phyloP scores from a whole-genome alignment of 345 rosid species.

The Eucalyptus viminalis region DNA sequence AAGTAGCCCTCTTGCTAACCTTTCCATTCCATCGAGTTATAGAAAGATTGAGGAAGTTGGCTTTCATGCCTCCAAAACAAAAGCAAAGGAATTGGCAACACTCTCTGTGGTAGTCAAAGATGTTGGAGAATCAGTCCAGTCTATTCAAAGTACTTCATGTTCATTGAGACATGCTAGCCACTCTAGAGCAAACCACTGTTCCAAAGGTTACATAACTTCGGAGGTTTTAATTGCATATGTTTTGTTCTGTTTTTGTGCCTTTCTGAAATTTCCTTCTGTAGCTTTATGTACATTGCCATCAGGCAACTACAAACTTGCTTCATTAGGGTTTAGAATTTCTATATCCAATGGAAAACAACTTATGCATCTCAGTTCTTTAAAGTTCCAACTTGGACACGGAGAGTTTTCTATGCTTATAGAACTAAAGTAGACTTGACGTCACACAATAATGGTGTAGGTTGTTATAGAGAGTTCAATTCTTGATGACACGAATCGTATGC shows the following conservation, averaged over 20 bases:
- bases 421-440: neutral
- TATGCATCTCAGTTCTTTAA: neutral
- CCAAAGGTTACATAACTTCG: conserved; percentile 22
- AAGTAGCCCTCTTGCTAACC: neutral
- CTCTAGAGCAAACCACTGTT: conserved; percentile 14
- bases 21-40: neutral
- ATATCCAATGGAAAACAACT: neutral
- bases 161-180: conserved; percentile 15
- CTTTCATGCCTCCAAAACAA: neutral
- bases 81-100: neutral
- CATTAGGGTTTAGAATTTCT: neutral
- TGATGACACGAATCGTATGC: neutral
- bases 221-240: neutral
- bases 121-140: conserved; percentile 2
- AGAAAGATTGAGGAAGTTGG: neutral
- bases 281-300: neutral
- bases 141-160: conserved; percentile 11
- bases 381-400: neutral
- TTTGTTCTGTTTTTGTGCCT: neutral
- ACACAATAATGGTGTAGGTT: neutral
- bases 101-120: conserved; percentile 3
- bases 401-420: neutral
- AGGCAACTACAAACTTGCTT: neutral
- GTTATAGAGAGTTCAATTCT: neutral
- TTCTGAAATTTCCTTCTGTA: neutral